phyloP scores from a whole-genome alignment of 352 stramenopile species.

The Thalassiosira mediterranea region DNA sequence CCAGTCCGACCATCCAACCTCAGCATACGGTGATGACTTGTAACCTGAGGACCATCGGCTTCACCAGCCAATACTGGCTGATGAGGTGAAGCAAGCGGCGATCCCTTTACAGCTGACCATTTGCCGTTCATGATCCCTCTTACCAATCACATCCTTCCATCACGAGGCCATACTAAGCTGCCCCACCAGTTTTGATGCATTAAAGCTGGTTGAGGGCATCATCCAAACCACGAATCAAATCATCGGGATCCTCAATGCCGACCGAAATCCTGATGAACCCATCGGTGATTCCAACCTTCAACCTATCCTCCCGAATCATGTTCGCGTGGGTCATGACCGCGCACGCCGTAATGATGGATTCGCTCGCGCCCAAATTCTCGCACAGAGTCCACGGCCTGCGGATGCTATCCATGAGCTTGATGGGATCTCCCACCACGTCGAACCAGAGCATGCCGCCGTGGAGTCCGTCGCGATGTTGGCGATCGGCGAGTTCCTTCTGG shows the following conservation, averaged over 20 bases:
- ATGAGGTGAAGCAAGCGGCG: too few relatives aligned
- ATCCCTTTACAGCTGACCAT: too few relatives aligned
- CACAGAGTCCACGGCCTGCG: conserved; percentile 90
- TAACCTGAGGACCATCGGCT: too few relatives aligned
- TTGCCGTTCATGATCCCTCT: too few relatives aligned
- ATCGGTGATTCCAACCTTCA: conserved; percentile 91
- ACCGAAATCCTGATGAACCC: conserved; percentile 91
- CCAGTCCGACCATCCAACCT: too few relatives aligned
- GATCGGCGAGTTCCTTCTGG: conserved; percentile 90
- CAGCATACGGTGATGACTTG: too few relatives aligned
- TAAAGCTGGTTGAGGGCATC: conserved; percentile 79
- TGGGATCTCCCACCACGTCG: conserved; percentile 90
- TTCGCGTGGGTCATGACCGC: conserved; percentile 94
- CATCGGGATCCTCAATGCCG: conserved; percentile 90
- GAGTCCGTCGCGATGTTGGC: conserved; percentile 70
- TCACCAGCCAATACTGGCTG: too few relatives aligned
- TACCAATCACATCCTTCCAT: too few relatives aligned
- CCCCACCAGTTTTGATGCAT: too few relatives aligned
- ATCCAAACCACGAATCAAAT: conserved; percentile 85
- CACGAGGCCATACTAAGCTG: too few relatives aligned
- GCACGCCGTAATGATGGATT: conserved; percentile 91
- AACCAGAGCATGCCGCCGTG: conserved; percentile 88
- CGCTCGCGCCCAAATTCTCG: conserved; percentile 90
- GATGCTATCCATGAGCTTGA: conserved; percentile 91
- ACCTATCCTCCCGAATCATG: conserved; percentile 87